Percentiles rank a stretch among this genome's conserved stretches.
These are phyloP conservation scores for Yamadazyma nakazawae DNA, from an alignment of 805 yeast genomes.

Conservation along the genomic window DNA sequence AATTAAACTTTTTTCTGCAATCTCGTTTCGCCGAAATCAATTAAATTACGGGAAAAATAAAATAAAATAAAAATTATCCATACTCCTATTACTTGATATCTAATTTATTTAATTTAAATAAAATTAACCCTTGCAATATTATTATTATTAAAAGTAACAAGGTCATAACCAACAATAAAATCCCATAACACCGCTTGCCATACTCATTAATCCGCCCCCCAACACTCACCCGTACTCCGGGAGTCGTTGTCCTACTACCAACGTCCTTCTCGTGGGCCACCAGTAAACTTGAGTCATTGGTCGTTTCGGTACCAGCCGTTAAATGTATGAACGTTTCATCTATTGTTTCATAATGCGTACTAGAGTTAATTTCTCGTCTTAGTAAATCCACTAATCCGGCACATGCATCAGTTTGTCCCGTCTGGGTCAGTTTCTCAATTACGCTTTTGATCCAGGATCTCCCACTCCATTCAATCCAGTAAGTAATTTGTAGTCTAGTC, in stretches of 20 bases:
- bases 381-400: constrained; percentile 45
- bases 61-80: no score
- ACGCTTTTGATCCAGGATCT: constrained; percentile 89
- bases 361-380: constrained; percentile 22
- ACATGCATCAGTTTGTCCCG: constrained; percentile 73
- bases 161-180: not conserved
- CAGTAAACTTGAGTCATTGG: no score
- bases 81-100: not conserved
- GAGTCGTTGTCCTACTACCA: no score
- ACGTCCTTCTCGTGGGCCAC: no score
- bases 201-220: no score
- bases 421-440: constrained; percentile 77
- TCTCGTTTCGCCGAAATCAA: no score
- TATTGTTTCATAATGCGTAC: not conserved
- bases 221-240: no score
- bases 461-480: constrained; percentile 83
- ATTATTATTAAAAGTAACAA: not conserved
- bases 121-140: not conserved
- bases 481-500: constrained; percentile 63
- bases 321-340: not conserved
- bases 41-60: not conserved
- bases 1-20: no score
- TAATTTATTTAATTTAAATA: no score
- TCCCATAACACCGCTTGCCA: not conserved
- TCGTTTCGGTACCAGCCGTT: no score